Base-by-base conservation (phyloP, 768 basidiomycete species). In the Lyophyllum shimeji region DNA sequence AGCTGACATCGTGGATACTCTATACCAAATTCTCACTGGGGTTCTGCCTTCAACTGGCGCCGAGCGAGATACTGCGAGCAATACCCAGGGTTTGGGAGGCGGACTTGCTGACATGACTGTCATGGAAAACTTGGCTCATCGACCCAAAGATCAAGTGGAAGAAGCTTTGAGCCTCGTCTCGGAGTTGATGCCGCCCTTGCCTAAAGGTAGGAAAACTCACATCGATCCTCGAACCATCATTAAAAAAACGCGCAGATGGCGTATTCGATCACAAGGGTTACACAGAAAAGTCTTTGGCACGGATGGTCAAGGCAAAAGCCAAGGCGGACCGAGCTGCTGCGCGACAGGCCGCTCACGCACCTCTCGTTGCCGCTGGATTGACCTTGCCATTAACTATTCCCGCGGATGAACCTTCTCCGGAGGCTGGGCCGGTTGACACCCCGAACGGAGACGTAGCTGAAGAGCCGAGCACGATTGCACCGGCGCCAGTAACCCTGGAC, bases 111-210 rank as follows among this genome's bases (percentile, higher is more conserved):
- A 98, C 67, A 95, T 98, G 93, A 89, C 93, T 7, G 93, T 99
- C 24, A 93, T 98, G 87, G 93, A 98, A 73, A 98, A 96, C 69
- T 76, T 99, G 44, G 94, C 94, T 0, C 95, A 98, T 70, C 82
- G 95, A 25, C 91, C 97, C 3, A 98, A 98, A 73, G 97, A 99
- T 57, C 95, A 98, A 69, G 85, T 98, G 5, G 95, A 98, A 71
- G 97, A 99, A 71, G 87, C 92, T 0, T 76, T 99, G 34, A 88
- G 88, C 59, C 80, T 98, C 37, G 77, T 96, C 31, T 90, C 90
- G 21, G 97, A 99, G 68, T 74, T 99, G 13, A 82, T 99, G 71
- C 97, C 97, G 0, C 93, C 97, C 8, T 72, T 95, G 37, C 92
- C 95, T 0, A 94, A 91, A 83, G 94, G 94, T 91, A 63, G 33